Evolutionary conservation across 2,329 filamentous ascomycete species (phyloP), one percentile per base, ranked within the genome.

Genomic region (Botrytis medusae): DNA sequence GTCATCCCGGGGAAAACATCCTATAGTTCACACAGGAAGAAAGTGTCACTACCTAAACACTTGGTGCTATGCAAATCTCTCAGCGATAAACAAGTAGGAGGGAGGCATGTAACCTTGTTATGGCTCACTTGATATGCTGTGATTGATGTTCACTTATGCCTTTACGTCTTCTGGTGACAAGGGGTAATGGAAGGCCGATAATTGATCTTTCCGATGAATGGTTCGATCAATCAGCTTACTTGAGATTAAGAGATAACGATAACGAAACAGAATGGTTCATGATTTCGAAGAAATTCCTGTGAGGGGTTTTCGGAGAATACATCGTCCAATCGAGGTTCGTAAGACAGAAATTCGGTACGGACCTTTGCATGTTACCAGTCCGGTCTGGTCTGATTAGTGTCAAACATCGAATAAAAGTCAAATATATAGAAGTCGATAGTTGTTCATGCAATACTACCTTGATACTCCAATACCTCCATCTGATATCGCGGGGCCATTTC

Each of bases 281-380:
- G 32, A 51, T 20, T 5, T 37, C 16, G 46, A 54, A 25, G 32
- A 57, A 42, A 42, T 57, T 57, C 37, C 37, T 22, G 18, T 32
- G 51, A 32, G 37, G 48, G 65, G 34, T 16, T 57, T 10, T 57
- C 65, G 65, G 48, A 69, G 48, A 57, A 69, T 69, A 42, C 18
- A 32, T 44, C 1, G 65, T 32, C 65, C 48, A 57, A 57, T 69
- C 2, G 48, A 42, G 65, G 20, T 16, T n/a, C 48, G 48, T 57
- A 37, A 42, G 51, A 69, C 34, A 18, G 20, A 37, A 32, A 25
- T n/a, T 68, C 48, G 65, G 48, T 57, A 57, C 65, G 65, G 48
- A 69, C 34, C 65, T 69, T 59, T 69, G 65, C 48, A 69, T 57
- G n/a, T 12, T 40, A n/a, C 59, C 37, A 25, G 60, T 40, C 34